These are phyloP conservation scores for Parastagonospora nodorum DNA, from an alignment of 2,329 filamentous ascomycete species.

Conservation along the genomic window DNA sequence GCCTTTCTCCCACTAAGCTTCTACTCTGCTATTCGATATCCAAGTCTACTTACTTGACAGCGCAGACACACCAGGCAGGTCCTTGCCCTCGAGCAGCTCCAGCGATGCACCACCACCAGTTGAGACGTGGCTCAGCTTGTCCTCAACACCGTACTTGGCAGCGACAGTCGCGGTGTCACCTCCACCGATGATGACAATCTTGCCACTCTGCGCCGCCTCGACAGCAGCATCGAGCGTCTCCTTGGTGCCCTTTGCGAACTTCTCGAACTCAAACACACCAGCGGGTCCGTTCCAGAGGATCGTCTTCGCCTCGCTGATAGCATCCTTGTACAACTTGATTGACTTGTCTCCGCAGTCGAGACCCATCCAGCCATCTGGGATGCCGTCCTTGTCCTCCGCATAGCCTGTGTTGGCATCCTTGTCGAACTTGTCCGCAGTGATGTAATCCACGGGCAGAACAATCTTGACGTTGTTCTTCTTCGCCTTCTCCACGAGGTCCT, in stretches of 20 bases:
- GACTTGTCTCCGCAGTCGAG: constrained; percentile 92
- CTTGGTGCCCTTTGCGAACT: constrained; percentile 92
- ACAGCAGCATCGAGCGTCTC: constrained; percentile 88
- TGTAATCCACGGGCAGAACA: constrained; percentile 91
- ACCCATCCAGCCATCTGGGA: constrained; percentile 97
- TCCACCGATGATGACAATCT: constrained; percentile 98
- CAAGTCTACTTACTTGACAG: constrained; percentile 73
- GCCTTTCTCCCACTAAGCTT: constrained; percentile 40
- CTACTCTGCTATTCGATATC: constrained; percentile 11
- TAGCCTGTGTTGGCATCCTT: constrained; percentile 79
- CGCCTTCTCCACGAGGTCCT: constrained; percentile 87
- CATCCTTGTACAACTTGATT: constrained; percentile 82
- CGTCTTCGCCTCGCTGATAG: constrained; percentile 87
- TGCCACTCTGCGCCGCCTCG: constrained; percentile 76
- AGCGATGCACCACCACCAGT: constrained; percentile 95
- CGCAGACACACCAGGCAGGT: constrained; percentile 88
- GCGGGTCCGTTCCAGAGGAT: constrained; percentile 99
- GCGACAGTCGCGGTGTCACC: constrained; percentile 98
- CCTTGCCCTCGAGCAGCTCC: constrained; percentile 98
- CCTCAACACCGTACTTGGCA: constrained; percentile 94
- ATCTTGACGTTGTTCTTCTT: constrained; percentile 96
- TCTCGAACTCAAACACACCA: constrained; percentile 96
- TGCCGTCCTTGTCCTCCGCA: constrained; percentile 85
- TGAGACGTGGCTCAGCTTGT: constrained; percentile 97
- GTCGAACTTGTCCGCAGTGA: constrained; percentile 94